Evolutionary conservation across 495 filamentous ascomycete species (phyloP).

Genomic region (Xylaria curta): DNA sequence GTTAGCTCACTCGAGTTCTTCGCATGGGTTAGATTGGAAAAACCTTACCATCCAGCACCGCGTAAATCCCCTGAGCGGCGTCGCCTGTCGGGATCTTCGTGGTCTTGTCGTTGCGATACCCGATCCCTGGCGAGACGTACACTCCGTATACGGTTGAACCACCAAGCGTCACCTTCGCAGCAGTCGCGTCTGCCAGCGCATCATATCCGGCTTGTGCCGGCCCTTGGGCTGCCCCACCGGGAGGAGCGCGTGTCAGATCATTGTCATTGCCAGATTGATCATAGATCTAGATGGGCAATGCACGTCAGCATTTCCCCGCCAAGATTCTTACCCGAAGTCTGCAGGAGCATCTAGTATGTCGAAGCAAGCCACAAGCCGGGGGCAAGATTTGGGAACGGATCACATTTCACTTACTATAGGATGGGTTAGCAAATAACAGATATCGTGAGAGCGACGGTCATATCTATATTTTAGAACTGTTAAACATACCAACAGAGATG

Average conservation of each 20-base stretch:
- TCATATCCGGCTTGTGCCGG: neutral
- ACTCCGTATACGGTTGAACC: neutral
- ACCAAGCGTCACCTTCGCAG: constrained; percentile 4
- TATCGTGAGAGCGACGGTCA: neutral
- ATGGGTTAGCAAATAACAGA: neutral
- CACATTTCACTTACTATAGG: neutral
- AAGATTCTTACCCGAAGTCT: neutral
- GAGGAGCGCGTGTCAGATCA: constrained; percentile 4
- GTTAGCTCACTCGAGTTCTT: too few relatives aligned
- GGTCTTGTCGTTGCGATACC: constrained; percentile 9
- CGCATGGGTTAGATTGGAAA: neutral
- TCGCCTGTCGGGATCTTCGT: constrained; percentile 3
- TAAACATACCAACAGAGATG: constrained; percentile 8
- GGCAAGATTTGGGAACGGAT: neutral
- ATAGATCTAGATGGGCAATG: neutral
- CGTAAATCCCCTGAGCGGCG: constrained; percentile 9
- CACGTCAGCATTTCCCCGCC: neutral
- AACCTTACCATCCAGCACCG: neutral
- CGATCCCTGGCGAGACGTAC: constrained; percentile 8
- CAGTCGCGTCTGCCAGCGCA: constrained; percentile 1
- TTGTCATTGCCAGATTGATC: constrained; percentile 13
- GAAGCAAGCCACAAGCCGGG: neutral
- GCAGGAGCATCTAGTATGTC: neutral
- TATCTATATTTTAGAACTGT: neutral
- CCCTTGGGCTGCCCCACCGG: neutral